Percentiles rank a stretch among this genome's conserved stretches.
Evolutionary conservation across 495 filamentous ascomycete genomes (phyloP).

Genomic region (Aspergillus olivimuriae): DNA sequence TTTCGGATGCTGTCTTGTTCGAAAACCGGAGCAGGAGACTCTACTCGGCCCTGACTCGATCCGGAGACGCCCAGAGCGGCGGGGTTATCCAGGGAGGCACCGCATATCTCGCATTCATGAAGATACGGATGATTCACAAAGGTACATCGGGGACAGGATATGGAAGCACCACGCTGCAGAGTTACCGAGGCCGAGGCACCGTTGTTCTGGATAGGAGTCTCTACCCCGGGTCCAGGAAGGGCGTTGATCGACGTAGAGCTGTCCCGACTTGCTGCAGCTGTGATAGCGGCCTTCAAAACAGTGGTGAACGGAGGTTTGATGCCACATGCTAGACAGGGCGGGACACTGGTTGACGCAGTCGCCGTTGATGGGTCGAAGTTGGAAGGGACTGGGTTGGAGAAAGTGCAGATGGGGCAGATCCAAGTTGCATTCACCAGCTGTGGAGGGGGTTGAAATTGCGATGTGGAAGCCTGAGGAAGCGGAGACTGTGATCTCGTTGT

Average conservation of each 20-base stretch:
- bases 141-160: slow-evolving; percentile 79
- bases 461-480: slow-evolving; percentile 13
- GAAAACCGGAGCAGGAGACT: slow-evolving; percentile 72
- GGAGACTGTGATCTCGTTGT: slow-evolving; percentile 19
- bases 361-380: slow-evolving; percentile 83
- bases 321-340: slow-evolving; percentile 87
- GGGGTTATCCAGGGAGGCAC: slow-evolving; percentile 54
- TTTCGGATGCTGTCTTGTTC: slow-evolving; percentile 31
- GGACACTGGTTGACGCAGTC: slow-evolving; percentile 65
- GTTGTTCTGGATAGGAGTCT: slow-evolving; percentile 3
- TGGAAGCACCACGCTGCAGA: slow-evolving; percentile 7
- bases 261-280: slow-evolving; percentile 53
- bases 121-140: slow-evolving; percentile 91
- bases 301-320: slow-evolving; percentile 82
- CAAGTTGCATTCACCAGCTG: slow-evolving; percentile 65
- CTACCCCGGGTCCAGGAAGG: slow-evolving; percentile 10
- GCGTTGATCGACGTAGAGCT: slow-evolving; percentile 15
- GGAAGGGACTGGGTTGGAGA: slow-evolving; percentile 90
- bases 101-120: slow-evolving; percentile 84
- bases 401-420: slow-evolving; percentile 95
- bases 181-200: slow-evolving; percentile 3
- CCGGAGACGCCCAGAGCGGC: slow-evolving; percentile 9
- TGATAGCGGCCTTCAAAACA: slow-evolving; percentile 77
- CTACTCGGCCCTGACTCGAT: slow-evolving; percentile 41
- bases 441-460: slow-evolving; percentile 19